Evolutionary conservation across 2,329 filamentous ascomycete genomes (phyloP), one percentile per base, ranked within the genome.

Genomic region (Fusarium xylarioides): DNA sequence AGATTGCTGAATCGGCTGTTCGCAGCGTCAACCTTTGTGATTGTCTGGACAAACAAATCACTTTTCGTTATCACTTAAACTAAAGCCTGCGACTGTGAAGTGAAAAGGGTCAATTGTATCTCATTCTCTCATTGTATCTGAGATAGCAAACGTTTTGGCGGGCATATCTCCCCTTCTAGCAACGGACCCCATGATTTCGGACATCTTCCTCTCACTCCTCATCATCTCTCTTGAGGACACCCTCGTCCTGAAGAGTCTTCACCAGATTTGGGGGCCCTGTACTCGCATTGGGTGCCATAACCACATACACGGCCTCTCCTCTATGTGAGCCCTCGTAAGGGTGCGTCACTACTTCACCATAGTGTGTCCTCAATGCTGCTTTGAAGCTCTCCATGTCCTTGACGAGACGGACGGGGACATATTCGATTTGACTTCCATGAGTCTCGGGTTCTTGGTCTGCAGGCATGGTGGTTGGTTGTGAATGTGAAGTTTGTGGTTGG

Each of bases 11-110:
- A 32, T 4, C 46, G 5, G 21, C 1, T 12, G 18, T 32, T 4
- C 1, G n/a, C 3, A 10, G 28, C 15, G 2, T n/a, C 7, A 12
- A 0, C 15, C 0, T 12, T 9, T 3, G 3, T 10, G 9, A 4
- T 30, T 10, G 0, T 12, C 10, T 4, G 3, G 3, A n/a, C 15
- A 32, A 12, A 7, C 46, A 12, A 21, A 18, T 32, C 28, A 12
- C 10, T 0, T 49, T 5, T 15, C 5, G 4, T 21, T 8, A 11
- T 28, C 9, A 28, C 23, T 28, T n/a, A n/a, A n/a, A n/a, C n/a
- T n/a, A n/a, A n/a, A n/a, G n/a, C n/a, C n/a, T n/a, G n/a, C n/a
- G n/a, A n/a, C n/a, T n/a, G n/a, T n/a, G n/a, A n/a, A n/a, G n/a
- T n/a, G n/a, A n/a, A n/a, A n/a, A n/a, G n/a, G n/a, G n/a, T n/a